These are phyloP conservation scores for Rusavskia elegans DNA, from an alignment of 495 filamentous ascomycete genomes.

Conservation along the genomic window DNA sequence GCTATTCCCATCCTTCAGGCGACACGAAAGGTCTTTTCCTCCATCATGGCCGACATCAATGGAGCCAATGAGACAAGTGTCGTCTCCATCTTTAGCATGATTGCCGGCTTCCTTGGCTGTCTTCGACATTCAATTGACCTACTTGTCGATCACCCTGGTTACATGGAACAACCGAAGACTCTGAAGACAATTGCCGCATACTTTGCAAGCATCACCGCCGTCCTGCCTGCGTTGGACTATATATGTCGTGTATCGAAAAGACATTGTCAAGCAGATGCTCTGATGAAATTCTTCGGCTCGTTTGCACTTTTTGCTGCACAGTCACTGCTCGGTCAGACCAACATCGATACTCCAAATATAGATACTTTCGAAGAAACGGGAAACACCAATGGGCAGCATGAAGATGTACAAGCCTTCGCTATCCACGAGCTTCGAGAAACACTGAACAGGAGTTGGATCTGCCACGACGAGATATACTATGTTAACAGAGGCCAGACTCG, in stretches of 20 bases:
- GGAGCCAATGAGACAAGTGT: conserved; percentile 28
- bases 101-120: conserved; percentile 27
- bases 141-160: conserved; percentile 16
- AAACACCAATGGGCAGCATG: neutral
- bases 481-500: conserved; percentile 16
- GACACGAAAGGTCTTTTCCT: conserved; percentile 24
- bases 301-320: conserved; percentile 18
- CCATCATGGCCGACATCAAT: conserved; percentile 33
- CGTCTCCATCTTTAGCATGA: conserved; percentile 24
- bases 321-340: conserved; percentile 4
- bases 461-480: conserved; percentile 17
- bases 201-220: conserved; percentile 28
- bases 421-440: conserved; percentile 15
- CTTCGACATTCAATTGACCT: conserved; percentile 22
- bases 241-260: conserved; percentile 22
- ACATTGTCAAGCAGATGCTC: conserved; percentile 10
- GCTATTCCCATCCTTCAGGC: conserved; percentile 39
- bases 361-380: neutral
- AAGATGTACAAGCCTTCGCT: conserved; percentile 14
- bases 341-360: neutral
- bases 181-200: conserved; percentile 25
- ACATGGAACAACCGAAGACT: conserved; percentile 25
- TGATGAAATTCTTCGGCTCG: conserved; percentile 20
- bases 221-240: conserved; percentile 37
- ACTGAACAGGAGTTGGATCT: conserved; percentile 20